Conservation (phyloP, 2,329 filamentous ascomycete species). For the Aschersonia sp. region DNA sequence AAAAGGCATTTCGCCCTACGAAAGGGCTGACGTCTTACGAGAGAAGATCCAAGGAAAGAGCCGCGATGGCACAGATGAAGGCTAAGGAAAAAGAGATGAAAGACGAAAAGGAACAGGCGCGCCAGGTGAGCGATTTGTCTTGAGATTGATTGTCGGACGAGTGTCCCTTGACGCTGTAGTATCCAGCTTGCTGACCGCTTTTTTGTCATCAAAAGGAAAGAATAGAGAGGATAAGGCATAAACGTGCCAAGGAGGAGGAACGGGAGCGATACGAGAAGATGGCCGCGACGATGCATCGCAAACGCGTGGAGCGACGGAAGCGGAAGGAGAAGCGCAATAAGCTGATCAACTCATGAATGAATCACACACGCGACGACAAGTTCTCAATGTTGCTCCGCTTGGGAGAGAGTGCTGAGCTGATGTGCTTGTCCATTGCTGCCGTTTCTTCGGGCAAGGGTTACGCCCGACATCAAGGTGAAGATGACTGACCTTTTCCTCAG, state of each 20-base stretch:
- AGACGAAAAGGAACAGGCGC: conserved; percentile 83
- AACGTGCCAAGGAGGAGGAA: conserved; percentile 79
- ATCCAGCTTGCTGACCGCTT: too few relatives aligned
- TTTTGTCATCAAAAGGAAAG: conserved; percentile 45
- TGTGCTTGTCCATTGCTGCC: too few relatives aligned
- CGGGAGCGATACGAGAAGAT: conserved; percentile 85
- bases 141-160: too few relatives aligned
- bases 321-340: conserved; percentile 95
- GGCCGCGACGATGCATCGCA: conserved; percentile 96
- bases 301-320: conserved; percentile 85
- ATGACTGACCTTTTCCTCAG: too few relatives aligned
- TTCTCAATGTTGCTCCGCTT: too few relatives aligned
- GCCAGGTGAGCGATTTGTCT: conserved; percentile 46
- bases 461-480: too few relatives aligned
- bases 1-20: conserved; percentile 72
- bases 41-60: conserved; percentile 57
- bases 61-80: conserved; percentile 63
- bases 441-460: too few relatives aligned
- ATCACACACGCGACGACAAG: too few relatives aligned
- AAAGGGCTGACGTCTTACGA: conserved; percentile 67
- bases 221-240: conserved; percentile 71
- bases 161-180: too few relatives aligned
- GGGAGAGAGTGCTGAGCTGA: too few relatives aligned
- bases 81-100: conserved; percentile 92
- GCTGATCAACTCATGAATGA: conserved; percentile 47